A percentile compares a stretch with the other conserved stretches of the same genome.
These are phyloP conservation scores for Podospora comata DNA, from an alignment of 495 filamentous ascomycete species.

Conservation along the genomic window DNA sequence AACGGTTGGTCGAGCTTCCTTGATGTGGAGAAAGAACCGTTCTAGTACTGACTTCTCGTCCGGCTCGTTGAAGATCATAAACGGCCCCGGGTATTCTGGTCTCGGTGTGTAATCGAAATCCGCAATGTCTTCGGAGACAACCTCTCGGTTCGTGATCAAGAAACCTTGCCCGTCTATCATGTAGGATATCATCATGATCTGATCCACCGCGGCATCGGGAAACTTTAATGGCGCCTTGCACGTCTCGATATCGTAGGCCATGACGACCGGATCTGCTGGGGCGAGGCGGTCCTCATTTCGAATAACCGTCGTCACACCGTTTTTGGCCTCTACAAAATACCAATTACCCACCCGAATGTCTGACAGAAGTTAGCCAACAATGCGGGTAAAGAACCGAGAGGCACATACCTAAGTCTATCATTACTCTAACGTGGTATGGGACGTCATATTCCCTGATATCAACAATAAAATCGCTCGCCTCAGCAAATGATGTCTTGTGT, in stretches of 20 bases:
- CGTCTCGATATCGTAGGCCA: slow-evolving; percentile 98
- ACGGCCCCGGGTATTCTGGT: slow-evolving; percentile 90
- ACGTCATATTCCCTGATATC: slow-evolving; percentile 99
- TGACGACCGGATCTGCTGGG: slow-evolving; percentile 88
- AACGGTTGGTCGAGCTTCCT: slow-evolving; percentile 89
- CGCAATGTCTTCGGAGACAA: slow-evolving; percentile 94
- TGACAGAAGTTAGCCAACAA: slow-evolving; percentile 36
- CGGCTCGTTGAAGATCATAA: slow-evolving; percentile 97
- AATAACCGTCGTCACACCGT: slow-evolving; percentile 75
- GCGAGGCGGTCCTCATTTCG: slow-evolving; percentile 85
- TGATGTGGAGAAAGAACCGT: slow-evolving; percentile 92
- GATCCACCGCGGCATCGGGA: slow-evolving; percentile 91
- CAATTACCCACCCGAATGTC: slow-evolving; percentile 96
- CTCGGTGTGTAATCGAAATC: slow-evolving; percentile 99
- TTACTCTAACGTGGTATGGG: slow-evolving; percentile 97
- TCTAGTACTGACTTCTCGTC: slow-evolving; percentile 86
- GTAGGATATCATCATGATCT: slow-evolving; percentile 99
- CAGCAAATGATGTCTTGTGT: slow-evolving; percentile 69
- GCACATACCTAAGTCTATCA: slow-evolving; percentile 82
- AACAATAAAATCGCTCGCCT: slow-evolving; percentile 96
- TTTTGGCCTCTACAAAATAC: slow-evolving; percentile 94
- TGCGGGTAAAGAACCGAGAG: not conserved
- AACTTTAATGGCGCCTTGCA: slow-evolving; percentile 97
- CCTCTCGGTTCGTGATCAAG: slow-evolving; percentile 95
- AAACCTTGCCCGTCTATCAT: slow-evolving; percentile 99